Evolutionary conservation across 164 flowering plant species (phyloP), one percentile per base, ranked within the genome.

Genomic region (Dillenia turbinata): DNA sequence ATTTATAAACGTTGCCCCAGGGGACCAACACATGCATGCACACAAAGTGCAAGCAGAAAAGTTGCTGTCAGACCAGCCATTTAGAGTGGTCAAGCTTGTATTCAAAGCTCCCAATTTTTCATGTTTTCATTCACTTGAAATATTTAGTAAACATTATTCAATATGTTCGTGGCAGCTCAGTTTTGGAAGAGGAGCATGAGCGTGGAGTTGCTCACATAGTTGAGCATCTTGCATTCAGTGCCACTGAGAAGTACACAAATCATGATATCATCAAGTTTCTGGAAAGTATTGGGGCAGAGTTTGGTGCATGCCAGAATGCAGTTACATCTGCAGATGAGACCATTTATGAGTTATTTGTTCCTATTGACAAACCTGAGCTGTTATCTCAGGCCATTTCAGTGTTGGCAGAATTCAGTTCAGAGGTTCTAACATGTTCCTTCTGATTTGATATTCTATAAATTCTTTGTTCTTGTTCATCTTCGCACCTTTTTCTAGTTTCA

Each of bases 261-360:
- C 98, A 90, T 69, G 96, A 93, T 65, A 85, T 93, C 54, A 71
- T 93, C 64, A 93, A 82, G 63, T 93, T 93, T 66, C 78, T 93
- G 58, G 98, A 93, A 70, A 93, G 98, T 66, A 77, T 93, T 64
- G 98, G 98, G 51, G 98, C 98, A 19, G 97, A 90, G 64, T 93
- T 93, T 79, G 98, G 98, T 60, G 90, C 98, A 59, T 93, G 98
- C 66, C 98, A 93, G 74, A 93, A 93, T 84, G 98, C 98, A 54
- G 78, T 81, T 15, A 93, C 98, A 26, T 86, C 98, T 26, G 82
- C 90, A 14, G 98, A 93, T 79, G 96, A 93, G 67, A 93, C 98
- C 10, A 75, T 93, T 19, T 93, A 93, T 70, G 97, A 93, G 82
- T 73, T 93, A 71, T 87, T 93, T 73, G 90, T 93, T 56, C 98